phyloP scores from a whole-genome alignment of 2,329 filamentous ascomycete species.

The Fusarium compactum region DNA sequence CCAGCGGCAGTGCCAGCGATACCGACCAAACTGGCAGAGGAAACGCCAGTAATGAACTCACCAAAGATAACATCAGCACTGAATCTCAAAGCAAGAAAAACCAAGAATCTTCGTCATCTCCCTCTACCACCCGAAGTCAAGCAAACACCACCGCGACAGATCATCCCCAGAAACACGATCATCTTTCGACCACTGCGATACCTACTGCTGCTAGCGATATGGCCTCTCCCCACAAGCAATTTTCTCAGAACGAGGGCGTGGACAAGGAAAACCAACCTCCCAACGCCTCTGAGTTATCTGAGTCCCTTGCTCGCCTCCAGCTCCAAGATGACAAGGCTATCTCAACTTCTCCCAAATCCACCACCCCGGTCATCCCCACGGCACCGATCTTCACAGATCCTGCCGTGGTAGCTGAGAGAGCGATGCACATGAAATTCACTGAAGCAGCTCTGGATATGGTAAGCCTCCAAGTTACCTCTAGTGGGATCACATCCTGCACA shows the following conservation, averaged over 20 bases:
- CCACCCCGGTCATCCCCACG: neutral
- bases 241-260: neutral
- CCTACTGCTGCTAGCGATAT: slow-evolving; percentile 30
- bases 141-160: neutral
- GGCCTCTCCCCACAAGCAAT: slow-evolving; percentile 28
- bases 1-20: slow-evolving; percentile 30
- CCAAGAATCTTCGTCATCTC: neutral
- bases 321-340: slow-evolving; percentile 20
- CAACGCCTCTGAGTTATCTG: slow-evolving; percentile 6
- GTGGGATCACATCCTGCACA: neutral
- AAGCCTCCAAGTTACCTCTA: slow-evolving; percentile 45
- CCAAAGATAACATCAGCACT: slow-evolving; percentile 13
- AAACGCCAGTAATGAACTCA: slow-evolving; percentile 18
- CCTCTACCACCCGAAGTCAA: neutral
- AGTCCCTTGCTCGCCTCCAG: slow-evolving; percentile 37
- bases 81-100: slow-evolving; percentile 4
- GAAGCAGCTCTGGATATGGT: slow-evolving; percentile 89
- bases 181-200: slow-evolving; percentile 5
- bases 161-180: neutral
- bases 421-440: slow-evolving; percentile 72
- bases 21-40: slow-evolving; percentile 32
- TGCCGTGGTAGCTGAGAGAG: slow-evolving; percentile 49
- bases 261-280: slow-evolving; percentile 52
- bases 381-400: slow-evolving; percentile 45
- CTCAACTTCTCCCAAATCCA: slow-evolving; percentile 2